Base-by-base conservation (phyloP, 495 filamentous ascomycete genomes). In the Aspergillus baeticus region DNA sequence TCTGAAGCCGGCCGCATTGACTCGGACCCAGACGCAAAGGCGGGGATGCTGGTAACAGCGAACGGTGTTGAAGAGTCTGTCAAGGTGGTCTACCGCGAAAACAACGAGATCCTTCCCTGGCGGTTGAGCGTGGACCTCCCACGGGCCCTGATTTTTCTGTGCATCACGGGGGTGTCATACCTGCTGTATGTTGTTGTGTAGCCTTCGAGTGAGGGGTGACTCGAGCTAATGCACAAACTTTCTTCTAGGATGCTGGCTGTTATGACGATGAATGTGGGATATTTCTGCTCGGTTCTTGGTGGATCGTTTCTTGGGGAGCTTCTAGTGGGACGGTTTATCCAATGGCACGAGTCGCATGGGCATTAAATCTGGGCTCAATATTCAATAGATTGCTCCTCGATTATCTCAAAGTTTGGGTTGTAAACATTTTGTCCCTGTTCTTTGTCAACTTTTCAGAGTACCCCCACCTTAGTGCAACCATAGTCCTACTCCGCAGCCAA, bases 201-300 rank as follows among this genome's bases (percentile, higher is more conserved):
- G 29, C 7, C 17, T 31, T 51, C 6, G 8, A 21, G 13, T 23
- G 29, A 10, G 14, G 5, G n/a, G 49, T 41, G 10, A n/a, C 36
- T 31, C 11, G 33, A 13, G 18, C 20, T 53, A 20, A 51, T 18
- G 55, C 37, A 53, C 59, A 6, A 38, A 55, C 23, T 22, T 23
- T 10, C 48, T n/a, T n/a, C 10, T 64, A 98, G 93, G 47, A 98
- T 98, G 93, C 77, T 98, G 73, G 92, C 90, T n/a, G 89, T 96
- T 62, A 98, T 98, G 93, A 94, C 91, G 3, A 82, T 93, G 83
- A 98, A 98, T 63, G 82, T 97, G 41, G 93, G 93, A n/a, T 98
- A 96, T 65, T 97, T 96, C 73, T 72, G 92, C 22, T 91, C 92
- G 1, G 82, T 96, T 1, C 82, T 98, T 20, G 88, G 74, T 6